phyloP scores from a whole-genome alignment of 176 grass and related monocot genomes.

The Urochloa ruziziensis region DNA sequence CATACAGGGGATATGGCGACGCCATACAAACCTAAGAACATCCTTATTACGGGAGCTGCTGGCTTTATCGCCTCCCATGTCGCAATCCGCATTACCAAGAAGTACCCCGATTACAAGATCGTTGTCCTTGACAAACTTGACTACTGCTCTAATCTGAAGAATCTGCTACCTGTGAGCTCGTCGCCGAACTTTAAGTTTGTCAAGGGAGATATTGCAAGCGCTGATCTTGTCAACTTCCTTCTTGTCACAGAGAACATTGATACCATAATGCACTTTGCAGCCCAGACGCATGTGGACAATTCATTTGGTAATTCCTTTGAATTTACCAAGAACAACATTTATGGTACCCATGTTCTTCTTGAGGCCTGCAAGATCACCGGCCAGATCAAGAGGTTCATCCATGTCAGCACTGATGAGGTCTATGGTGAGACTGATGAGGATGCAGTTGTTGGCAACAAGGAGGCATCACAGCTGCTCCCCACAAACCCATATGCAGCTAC shows the following conservation, averaged over 20 bases:
- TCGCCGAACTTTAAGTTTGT: constrained; percentile 88
- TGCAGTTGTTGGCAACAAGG: constrained; percentile 75
- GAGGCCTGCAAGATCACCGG: constrained; percentile 87
- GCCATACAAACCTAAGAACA: constrained; percentile 64
- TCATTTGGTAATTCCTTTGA: constrained; percentile 91
- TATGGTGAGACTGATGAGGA: constrained; percentile 89
- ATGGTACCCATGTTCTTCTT: constrained; percentile 82
- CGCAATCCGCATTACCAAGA: constrained; percentile 61
- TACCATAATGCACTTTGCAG: constrained; percentile 89
- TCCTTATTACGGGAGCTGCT: constrained; percentile 79
- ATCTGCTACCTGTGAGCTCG: constrained; percentile 57
- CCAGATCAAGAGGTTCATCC: constrained; percentile 83
- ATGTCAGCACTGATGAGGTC: constrained; percentile 90
- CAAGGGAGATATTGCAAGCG: constrained; percentile 82
- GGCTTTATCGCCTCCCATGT: constrained; percentile 89
- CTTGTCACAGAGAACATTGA: constrained; percentile 88
- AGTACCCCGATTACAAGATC: constrained; percentile 86
- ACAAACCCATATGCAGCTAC: constrained; percentile 89
- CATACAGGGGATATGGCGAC: constrained; percentile 39
- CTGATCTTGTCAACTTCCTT: constrained; percentile 87
- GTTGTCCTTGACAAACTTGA: constrained; percentile 89
- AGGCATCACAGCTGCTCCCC: constrained; percentile 80
- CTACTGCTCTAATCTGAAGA: constrained; percentile 92
- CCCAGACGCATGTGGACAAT: constrained; percentile 88
- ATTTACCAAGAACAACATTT: constrained; percentile 89